Evolutionary conservation across 768 basidiomycete species (phyloP).

Genomic region (Russula earlei): DNA sequence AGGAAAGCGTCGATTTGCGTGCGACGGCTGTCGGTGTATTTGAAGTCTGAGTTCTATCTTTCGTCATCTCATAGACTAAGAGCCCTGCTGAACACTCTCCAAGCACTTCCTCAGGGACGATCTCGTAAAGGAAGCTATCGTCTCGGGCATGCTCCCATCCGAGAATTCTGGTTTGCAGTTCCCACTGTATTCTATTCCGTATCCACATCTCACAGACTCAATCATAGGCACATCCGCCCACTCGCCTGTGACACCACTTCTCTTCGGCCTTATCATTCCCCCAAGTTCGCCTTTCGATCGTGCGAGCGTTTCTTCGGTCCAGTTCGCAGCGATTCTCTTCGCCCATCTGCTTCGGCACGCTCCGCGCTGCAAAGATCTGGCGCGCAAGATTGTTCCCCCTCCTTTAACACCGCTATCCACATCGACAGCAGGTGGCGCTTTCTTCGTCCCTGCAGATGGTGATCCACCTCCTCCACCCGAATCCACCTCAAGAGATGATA

Average conservation of each 20-base stretch:
- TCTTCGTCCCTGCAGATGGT: constrained; percentile 72
- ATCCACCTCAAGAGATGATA: constrained; percentile 28
- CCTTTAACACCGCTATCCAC: constrained; percentile 20
- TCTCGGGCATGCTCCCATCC: constrained; percentile 62
- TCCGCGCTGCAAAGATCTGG: constrained; percentile 50
- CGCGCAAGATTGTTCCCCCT: constrained; percentile 54
- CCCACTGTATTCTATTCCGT: constrained; percentile 24
- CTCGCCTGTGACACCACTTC: constrained; percentile 52
- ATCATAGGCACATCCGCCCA: constrained; percentile 26
- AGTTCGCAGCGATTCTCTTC: constrained; percentile 71
- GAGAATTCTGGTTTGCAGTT: constrained; percentile 33
- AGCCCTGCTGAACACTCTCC: constrained; percentile 5
- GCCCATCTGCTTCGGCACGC: constrained; percentile 68
- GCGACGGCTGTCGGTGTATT: constrained; percentile 73
- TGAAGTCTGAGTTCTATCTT: constrained; percentile 43
- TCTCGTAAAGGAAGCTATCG: constrained; percentile 56
- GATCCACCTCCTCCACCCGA: constrained; percentile 28
- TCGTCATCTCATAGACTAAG: not conserved
- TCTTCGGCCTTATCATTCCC: constrained; percentile 56
- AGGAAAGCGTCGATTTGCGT: constrained; percentile 65
- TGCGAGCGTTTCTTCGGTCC: constrained; percentile 50
- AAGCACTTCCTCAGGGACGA: constrained; percentile 74
- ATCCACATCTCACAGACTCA: constrained; percentile 3
- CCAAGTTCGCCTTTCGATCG: constrained; percentile 54
- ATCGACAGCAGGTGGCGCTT: constrained; percentile 32